A percentile compares a stretch with the other conserved stretches of the same genome.
phyloP scores from a whole-genome alignment of 306 rosid genomes.

The Pyrus betulifolia region DNA sequence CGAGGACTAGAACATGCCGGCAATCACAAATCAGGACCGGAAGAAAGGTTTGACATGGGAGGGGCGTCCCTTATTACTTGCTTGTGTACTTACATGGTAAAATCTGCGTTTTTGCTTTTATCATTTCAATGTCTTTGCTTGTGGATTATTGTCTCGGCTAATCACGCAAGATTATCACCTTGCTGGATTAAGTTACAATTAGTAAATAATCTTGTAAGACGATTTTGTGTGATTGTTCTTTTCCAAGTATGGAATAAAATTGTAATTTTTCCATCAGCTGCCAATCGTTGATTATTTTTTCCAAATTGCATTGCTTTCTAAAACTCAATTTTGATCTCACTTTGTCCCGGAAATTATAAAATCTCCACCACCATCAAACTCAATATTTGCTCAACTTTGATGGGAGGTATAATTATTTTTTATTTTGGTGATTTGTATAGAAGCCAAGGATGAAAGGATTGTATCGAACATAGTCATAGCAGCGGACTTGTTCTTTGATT shows the following conservation, averaged over 20 bases:
- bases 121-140: neutral
- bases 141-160: slow-evolving; percentile 1
- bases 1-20: slow-evolving; percentile 15
- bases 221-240: slow-evolving; percentile 7
- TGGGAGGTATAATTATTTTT: too few species aligned
- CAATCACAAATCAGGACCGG: neutral
- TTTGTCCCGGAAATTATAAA: too few species aligned
- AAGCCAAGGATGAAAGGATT: neutral
- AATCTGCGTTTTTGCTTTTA: slow-evolving; percentile 6
- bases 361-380: neutral
- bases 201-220: neutral
- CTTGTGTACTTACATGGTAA: neutral
- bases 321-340: too few species aligned
- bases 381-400: neutral
- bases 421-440: neutral
- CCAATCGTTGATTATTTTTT: neutral
- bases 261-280: neutral
- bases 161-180: neutral
- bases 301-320: neutral
- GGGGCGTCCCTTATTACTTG: neutral
- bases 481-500: too few species aligned
- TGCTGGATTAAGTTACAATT: neutral
- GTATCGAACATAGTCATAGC: too few species aligned
- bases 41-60: neutral
- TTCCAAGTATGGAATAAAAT: slow-evolving; percentile 1